Base-by-base conservation (phyloP, 2,329 filamentous ascomycete species). In the Aspergillus costaricaensis region DNA sequence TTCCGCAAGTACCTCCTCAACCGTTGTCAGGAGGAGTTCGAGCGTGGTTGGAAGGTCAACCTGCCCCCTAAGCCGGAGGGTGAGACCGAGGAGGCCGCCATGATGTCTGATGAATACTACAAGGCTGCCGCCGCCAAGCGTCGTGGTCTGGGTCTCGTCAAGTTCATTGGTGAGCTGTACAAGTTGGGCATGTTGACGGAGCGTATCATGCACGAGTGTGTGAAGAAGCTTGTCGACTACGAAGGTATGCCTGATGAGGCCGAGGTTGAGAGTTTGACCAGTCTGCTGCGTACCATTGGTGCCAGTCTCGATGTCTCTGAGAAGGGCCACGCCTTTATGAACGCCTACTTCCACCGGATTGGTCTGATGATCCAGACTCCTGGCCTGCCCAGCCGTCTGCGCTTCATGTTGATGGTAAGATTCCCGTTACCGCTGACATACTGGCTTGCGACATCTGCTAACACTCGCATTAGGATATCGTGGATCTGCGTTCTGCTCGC, bases 1-100 rank as follows among this genome's bases (percentile, higher is more conserved):
- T 99, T 99, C 91, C 87, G 95, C 72, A 99, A 99, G 81, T 99
- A 99, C 77, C 86, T 99, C 36, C 90, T 99, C 74, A 99, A 98
- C 83, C 88, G 95, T 70, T 99, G 95, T 78, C 95, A 99, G 79
- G 93, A 98, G 75, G 95, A 99, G 77, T 99, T 99, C 74, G 94
- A 99, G 83, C 92, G 92, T 70, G 95, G 95, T 67, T 99, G 95
- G 95, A 92, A 96, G 79, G 82, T 90, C 72, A 92, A 96, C 74
- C 82, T 97, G 49, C 91, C 92, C 23, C 85, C 85, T 1, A 88
- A 90, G 76, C 88, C 89, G 47, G 91, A 96, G 70, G 90, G 88
- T 61, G 83, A 86, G 48, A 80, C 83, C 2, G 85, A 85, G 62
- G 94, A 96, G 74, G 89, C 88, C 54, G 89, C 82, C 50, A 88